Base-by-base conservation (phyloP, 805 yeast species). In the Yamadazyma paraphyllophila region DNA sequence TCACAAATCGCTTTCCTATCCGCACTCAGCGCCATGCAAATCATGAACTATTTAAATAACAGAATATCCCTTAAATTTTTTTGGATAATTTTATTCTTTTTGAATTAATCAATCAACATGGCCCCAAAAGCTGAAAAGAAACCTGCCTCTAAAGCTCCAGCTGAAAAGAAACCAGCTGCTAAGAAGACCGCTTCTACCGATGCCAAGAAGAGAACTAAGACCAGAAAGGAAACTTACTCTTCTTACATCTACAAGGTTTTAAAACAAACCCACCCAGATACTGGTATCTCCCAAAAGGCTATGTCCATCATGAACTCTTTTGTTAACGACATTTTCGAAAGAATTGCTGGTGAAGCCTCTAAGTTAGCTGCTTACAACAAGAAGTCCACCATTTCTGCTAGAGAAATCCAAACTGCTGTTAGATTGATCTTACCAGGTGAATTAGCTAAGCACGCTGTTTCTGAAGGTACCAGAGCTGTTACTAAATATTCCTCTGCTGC, bases 281-380 rank as follows among this genome's bases (percentile, higher is more conserved):
- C 98, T 55, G 98, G 97, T 88, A 92, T 92, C 71, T 91, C 98
- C 62, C 96, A 90, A 78, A 88, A 89, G 73, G 96, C 98, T 57
- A 92, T 92, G 96, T 90, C 97, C 57, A 92, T 92, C 73, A 85
- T 92, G 92, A 92, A 92, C 87, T 92, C 97, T 39, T 92, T 92
- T 63, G 97, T 92, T 61, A 91, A 90, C 78, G 97, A 92, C 76
- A 89, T 91, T 69, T 92, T 91, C 69, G 97, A 91, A 81, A 91
- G 98, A 81, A 87, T 92, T 64, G 97, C 97, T 62, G 76, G 92
- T 63, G 97, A 91, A 80, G 97, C 97, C 62, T 91, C 97, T 59
- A 92, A 91, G 78, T 84, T 92, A 65, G 97, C 97, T 76, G 96
- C 96, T 68, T 91, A 91, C 86, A 91, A 91, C 88, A 90, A 90